Evolutionary conservation across 2,329 filamentous ascomycete species (phyloP), one percentile per base, ranked within the genome.

Genomic region (Aureobasidium vineae): DNA sequence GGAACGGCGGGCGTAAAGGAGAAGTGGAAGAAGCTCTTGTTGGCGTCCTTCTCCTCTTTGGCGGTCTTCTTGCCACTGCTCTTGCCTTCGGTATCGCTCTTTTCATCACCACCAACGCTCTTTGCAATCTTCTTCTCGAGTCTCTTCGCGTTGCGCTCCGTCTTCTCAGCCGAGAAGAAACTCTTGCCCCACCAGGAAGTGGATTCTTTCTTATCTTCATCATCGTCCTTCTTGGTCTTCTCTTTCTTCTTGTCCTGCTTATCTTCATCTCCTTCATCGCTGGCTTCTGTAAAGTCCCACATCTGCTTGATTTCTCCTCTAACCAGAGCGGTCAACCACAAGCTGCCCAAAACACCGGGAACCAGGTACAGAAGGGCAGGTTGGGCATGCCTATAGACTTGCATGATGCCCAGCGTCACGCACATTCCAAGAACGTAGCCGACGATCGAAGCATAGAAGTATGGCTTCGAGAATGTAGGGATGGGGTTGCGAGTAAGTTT

Each of bases 341-440:
- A 75, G 1, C 88, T 85, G 1, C 85, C 82, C 5, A 97, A 79
- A 0, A 98, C 91, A 0, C 90, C 89, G 0, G 94, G 94, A 0
- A 98, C 95, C 7, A 99, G 86, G 75, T 98, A 98, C 16, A 99
- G 80, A 38, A 99, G 82, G 8, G 95, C 94, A 0, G 94, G 94
- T 75, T 99, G 94, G 2, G 91, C 91, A 69, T 91, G 91, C 54
- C 89, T 84, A 73, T 87, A 95, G 11, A 91, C 79, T 59, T 92
- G 82, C 79, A 98, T 89, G 72, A 92, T 90, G 0, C 84, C 80
- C 21, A 97, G 78, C 0, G 94, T 97, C 2, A 83, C 81, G 2
- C 92, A 69, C 87, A 98, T 90, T 0, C 92, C 93, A 3, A 88
- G 56, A 0, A 90, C 73, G 76, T 98, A 99, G 0, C 93, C 94